phyloP scores from a whole-genome alignment of 371 early-diverging fungal genomes.

The Mortierella sp. region DNA sequence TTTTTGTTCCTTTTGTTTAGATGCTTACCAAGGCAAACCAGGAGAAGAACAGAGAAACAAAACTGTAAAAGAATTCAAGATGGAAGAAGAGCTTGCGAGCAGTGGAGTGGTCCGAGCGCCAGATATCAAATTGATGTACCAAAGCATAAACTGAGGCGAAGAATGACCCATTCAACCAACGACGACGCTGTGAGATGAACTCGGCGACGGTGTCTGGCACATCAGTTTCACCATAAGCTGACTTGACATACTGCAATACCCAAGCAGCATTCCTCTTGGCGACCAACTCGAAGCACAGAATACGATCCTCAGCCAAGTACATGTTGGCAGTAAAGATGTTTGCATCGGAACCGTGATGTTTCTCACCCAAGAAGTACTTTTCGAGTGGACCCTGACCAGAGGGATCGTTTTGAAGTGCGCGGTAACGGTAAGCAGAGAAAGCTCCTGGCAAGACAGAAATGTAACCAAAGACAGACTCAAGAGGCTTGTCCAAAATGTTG shows the following conservation, averaged over 20 bases:
- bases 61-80: conserved; percentile 75
- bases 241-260: conserved; percentile 75
- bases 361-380: conserved; percentile 86
- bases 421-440: conserved; percentile 87
- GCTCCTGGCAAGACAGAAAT: conserved; percentile 89
- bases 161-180: conserved; percentile 93
- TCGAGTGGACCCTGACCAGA: conserved; percentile 74
- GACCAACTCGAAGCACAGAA: conserved; percentile 88
- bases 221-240: conserved; percentile 88
- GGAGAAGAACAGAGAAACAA: conserved; percentile 73
- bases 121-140: conserved; percentile 67
- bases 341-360: conserved; percentile 70
- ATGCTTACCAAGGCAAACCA: conserved; percentile 81
- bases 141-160: conserved; percentile 75
- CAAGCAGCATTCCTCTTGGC: conserved; percentile 78
- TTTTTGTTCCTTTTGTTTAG: not conserved
- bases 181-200: conserved; percentile 88
- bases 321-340: conserved; percentile 81
- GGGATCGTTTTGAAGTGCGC: conserved; percentile 76
- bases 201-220: conserved; percentile 85
- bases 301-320: conserved; percentile 89
- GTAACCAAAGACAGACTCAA: conserved; percentile 88
- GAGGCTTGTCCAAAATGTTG: conserved; percentile 89
- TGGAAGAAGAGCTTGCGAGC: conserved; percentile 74
- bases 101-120: conserved; percentile 73